Evolutionary conservation across 2,329 filamentous ascomycete species (phyloP).

Genomic region (Colletotrichum cordylinicola): DNA sequence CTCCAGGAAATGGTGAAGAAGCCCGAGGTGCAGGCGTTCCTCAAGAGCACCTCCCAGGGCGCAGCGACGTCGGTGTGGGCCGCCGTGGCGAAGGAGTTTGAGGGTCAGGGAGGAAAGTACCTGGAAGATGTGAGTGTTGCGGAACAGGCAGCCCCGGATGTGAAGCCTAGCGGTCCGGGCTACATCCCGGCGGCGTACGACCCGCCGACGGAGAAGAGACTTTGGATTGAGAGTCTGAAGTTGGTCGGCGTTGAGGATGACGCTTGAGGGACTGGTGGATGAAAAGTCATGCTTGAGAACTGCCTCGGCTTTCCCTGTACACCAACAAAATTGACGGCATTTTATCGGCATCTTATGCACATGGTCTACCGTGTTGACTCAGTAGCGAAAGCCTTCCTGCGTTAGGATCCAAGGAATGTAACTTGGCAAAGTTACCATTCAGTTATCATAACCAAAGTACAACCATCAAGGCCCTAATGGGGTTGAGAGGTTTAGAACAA

Average conservation of each 20-base stretch:
- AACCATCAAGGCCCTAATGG: background rate
- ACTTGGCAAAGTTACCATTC: background rate
- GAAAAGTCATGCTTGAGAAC: background rate
- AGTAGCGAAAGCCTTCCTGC: background rate
- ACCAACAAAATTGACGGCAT: background rate
- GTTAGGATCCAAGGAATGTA: background rate
- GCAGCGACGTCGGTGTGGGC: slow-evolving; percentile 54
- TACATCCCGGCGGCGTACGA: slow-evolving; percentile 27
- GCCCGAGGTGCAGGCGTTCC: background rate
- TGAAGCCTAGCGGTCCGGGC: background rate
- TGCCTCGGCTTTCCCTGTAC: background rate
- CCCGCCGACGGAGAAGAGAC: slow-evolving; percentile 1
- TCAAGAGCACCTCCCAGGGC: slow-evolving; percentile 39
- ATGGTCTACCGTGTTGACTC: background rate
- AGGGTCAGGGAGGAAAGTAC: slow-evolving; percentile 52
- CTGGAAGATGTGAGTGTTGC: slow-evolving; percentile 45
- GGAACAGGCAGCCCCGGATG: background rate
- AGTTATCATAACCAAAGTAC: too few species aligned
- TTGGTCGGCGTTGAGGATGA: slow-evolving; percentile 18
- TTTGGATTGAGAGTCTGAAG: slow-evolving; percentile 18
- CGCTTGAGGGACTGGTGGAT: background rate
- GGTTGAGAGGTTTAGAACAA: background rate
- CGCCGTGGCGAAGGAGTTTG: slow-evolving; percentile 44
- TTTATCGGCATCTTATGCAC: background rate
- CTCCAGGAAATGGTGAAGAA: background rate